Percentiles rank a stretch among this genome's conserved stretches.
phyloP scores from a whole-genome alignment of 192 early-diverging fungal species.

The Coemansia reversa region DNA sequence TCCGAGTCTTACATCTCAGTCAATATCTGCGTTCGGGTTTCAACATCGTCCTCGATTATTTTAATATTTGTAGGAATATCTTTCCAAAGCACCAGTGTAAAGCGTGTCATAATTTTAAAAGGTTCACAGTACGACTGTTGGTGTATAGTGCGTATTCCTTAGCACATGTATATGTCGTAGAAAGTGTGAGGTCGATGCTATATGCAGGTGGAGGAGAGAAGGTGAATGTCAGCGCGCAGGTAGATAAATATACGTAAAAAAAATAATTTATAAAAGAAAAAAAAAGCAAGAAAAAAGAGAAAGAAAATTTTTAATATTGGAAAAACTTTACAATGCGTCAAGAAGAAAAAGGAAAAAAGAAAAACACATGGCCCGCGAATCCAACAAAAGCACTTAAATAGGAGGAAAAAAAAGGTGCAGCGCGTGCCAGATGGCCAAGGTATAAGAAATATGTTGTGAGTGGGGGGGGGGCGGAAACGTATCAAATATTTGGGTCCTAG shows the following conservation, averaged over 20 bases:
- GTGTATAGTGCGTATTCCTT: not conserved
- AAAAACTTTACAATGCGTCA: conserved; percentile 9
- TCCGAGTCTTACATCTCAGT: conserved; percentile 6
- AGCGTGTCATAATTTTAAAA: not conserved
- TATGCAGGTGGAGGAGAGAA: not conserved
- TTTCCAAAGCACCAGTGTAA: conserved; percentile 18
- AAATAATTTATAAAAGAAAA: conserved; percentile 3
- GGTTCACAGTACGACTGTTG: not conserved
- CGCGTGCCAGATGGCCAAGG: not conserved
- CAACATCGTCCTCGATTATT: conserved; percentile 51
- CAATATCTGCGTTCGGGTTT: conserved; percentile 32
- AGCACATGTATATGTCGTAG: not conserved
- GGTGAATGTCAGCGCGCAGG: not conserved
- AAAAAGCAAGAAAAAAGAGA: not conserved
- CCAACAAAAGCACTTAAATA: conserved; percentile 6
- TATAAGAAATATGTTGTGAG: too few relatives aligned
- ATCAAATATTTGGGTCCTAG: not conserved
- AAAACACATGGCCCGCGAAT: not conserved
- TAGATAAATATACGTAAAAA: conserved; percentile 6
- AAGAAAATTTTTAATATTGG: not conserved
- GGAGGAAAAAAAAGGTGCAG: not conserved
- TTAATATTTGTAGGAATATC: conserved; percentile 51
- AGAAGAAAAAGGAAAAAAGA: conserved; percentile 1
- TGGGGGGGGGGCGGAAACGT: too few relatives aligned
- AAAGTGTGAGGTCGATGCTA: not conserved